Evolutionary conservation across 495 filamentous ascomycete genomes (phyloP).

Genomic region (Podospora appendiculata): DNA sequence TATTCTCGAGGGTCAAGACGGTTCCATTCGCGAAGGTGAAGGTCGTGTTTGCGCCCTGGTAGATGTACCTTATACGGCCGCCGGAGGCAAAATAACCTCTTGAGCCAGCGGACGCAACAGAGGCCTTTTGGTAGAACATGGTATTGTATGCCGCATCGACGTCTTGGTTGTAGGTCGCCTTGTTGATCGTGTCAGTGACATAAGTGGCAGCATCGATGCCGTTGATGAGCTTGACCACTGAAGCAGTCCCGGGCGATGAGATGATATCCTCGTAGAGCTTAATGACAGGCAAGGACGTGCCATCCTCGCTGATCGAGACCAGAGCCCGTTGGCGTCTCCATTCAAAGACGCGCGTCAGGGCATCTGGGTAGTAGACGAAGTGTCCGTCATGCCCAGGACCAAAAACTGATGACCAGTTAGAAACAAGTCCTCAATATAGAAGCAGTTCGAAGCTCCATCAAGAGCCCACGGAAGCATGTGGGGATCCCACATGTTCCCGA

Average conservation of each 20-base stretch:
- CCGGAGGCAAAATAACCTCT: constrained; percentile 9
- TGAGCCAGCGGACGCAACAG: not conserved
- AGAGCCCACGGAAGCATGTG: too few species aligned
- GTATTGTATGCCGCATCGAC: constrained; percentile 25
- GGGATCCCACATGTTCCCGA: too few species aligned
- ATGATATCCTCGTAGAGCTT: constrained; percentile 12
- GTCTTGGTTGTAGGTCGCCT: constrained; percentile 17
- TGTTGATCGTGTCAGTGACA: constrained; percentile 10
- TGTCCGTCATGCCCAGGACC: constrained; percentile 42
- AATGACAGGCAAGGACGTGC: constrained; percentile 17
- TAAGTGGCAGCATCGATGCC: constrained; percentile 19
- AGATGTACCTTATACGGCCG: constrained; percentile 7
- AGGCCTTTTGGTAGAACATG: constrained; percentile 13
- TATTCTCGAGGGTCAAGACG: constrained; percentile 6
- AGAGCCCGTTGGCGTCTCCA: constrained; percentile 11
- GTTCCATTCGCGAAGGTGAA: constrained; percentile 18
- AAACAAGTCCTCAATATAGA: too few species aligned
- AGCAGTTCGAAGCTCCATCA: too few species aligned
- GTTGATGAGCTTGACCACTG: constrained; percentile 20
- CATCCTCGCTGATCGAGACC: constrained; percentile 24
- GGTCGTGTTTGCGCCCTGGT: constrained; percentile 15
- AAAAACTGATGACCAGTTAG: constrained; percentile 13
- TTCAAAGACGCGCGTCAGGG: constrained; percentile 18
- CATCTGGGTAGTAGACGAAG: constrained; percentile 22
- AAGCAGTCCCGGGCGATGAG: constrained; percentile 5